Conservation (phyloP, 257 asterid species). For the Osmanthus fragrans region DNA sequence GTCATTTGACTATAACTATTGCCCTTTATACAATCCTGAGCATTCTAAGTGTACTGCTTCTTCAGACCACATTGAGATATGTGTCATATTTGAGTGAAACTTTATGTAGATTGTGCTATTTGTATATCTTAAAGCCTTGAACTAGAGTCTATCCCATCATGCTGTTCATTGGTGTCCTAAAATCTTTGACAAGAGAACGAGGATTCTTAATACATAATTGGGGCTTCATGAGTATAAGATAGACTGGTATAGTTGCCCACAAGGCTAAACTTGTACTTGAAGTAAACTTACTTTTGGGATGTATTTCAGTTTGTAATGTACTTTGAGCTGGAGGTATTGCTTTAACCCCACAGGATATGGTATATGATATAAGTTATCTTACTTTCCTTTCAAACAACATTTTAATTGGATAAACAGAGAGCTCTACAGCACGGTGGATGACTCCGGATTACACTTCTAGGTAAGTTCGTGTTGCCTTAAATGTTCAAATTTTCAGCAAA, state of each 20-base stretch:
- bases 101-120: background rate
- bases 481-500: too few species aligned
- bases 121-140: background rate
- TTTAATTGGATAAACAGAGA: too few species aligned
- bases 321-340: background rate
- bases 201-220: background rate
- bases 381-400: background rate
- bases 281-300: background rate
- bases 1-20: background rate
- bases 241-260: background rate
- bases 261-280: background rate
- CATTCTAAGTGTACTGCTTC: background rate
- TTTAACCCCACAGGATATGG: background rate
- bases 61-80: background rate
- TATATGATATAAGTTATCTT: background rate
- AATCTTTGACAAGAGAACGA: background rate
- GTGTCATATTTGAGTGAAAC: background rate
- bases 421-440: too few species aligned
- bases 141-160: background rate
- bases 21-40: background rate
- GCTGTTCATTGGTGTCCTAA: background rate
- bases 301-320: background rate
- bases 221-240: background rate
- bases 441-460: too few species aligned
- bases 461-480: too few species aligned